Conservation (phyloP, 768 basidiomycete species). For the Fibroporia radiculosa region DNA sequence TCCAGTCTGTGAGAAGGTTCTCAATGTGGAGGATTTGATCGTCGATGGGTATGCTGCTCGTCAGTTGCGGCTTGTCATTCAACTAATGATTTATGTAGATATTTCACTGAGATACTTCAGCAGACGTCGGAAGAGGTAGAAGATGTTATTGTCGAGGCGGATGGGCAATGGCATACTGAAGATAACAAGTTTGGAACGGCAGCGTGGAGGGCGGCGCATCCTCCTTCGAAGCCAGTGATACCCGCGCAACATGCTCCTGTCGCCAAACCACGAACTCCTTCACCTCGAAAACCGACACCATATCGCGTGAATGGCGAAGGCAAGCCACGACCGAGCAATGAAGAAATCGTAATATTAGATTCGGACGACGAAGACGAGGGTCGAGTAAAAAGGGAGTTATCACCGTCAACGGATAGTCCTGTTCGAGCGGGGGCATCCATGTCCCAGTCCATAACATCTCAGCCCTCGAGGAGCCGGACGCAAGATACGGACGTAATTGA, state of each 20-base stretch:
- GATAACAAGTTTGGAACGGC: conserved; percentile 79
- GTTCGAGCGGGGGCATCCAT: conserved; percentile 4
- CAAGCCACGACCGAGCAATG: conserved; percentile 38
- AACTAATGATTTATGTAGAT: conserved; percentile 39
- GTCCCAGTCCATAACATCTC: conserved; percentile 7
- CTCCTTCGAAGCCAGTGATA: conserved; percentile 19
- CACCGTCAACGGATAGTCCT: conserved; percentile 41
- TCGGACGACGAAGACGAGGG: conserved; percentile 71
- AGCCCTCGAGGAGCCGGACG: conserved; percentile 23
- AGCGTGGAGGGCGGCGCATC: conserved; percentile 58
- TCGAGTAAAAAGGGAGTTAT: conserved; percentile 68
- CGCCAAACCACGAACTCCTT: conserved; percentile 12
- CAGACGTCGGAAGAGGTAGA: conserved; percentile 74
- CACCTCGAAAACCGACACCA: conserved; percentile 15
- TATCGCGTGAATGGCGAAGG: conserved; percentile 28
- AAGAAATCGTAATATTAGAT: conserved; percentile 60
- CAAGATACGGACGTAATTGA: conserved; percentile 63
- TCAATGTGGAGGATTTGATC: conserved; percentile 77
- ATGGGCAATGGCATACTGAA: conserved; percentile 93
- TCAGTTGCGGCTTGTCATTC: neutral
- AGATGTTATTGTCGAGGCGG: conserved; percentile 88
- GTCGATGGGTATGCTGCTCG: conserved; percentile 73
- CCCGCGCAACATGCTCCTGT: conserved; percentile 8
- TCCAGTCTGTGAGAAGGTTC: conserved; percentile 80
- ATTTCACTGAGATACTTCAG: conserved; percentile 79